Evolutionary conservation across 2,329 filamentous ascomycete species (phyloP).

Genomic region (Alternaria brassicicola): DNA sequence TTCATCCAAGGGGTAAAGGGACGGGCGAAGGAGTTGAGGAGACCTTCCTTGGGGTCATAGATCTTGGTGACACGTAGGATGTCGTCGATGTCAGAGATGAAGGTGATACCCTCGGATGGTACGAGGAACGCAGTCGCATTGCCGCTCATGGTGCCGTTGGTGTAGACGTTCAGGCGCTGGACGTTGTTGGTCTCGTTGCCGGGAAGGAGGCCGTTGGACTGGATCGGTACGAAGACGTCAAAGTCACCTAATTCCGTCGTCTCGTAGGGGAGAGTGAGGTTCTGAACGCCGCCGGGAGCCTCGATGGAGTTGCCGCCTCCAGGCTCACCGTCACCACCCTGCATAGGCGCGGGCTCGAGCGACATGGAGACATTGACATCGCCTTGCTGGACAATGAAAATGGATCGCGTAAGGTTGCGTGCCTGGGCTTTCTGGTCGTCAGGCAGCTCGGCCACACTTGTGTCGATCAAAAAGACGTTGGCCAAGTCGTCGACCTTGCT

Average conservation of each 20-base stretch:
- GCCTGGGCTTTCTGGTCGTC: slow-evolving; percentile 68
- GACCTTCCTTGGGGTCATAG: slow-evolving; percentile 74
- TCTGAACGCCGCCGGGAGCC: slow-evolving; percentile 66
- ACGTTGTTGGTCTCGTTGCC: slow-evolving; percentile 70
- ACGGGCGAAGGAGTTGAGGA: slow-evolving; percentile 77
- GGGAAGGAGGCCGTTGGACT: slow-evolving; percentile 60
- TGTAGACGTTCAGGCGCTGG: slow-evolving; percentile 72
- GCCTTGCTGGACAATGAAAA: slow-evolving; percentile 76
- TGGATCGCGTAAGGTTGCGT: slow-evolving; percentile 73
- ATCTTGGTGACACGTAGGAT: slow-evolving; percentile 83
- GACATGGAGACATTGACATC: slow-evolving; percentile 68
- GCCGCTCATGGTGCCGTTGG: slow-evolving; percentile 67
- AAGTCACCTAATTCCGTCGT: slow-evolving; percentile 75
- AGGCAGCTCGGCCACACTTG: slow-evolving; percentile 65
- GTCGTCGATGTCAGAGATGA: slow-evolving; percentile 80
- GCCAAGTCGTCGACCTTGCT: slow-evolving; percentile 71
- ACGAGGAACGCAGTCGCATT: slow-evolving; percentile 81
- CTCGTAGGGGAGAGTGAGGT: slow-evolving; percentile 66
- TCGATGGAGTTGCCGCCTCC: slow-evolving; percentile 59
- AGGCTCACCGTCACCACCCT: slow-evolving; percentile 58
- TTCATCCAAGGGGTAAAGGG: slow-evolving; percentile 75
- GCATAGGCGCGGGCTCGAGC: slow-evolving; percentile 64
- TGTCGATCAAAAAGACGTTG: slow-evolving; percentile 72
- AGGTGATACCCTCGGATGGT: slow-evolving; percentile 70
- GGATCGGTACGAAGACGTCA: slow-evolving; percentile 70